phyloP scores from a whole-genome alignment of 2,329 filamentous ascomycete genomes.

The Curvularia hawaiiensis region DNA sequence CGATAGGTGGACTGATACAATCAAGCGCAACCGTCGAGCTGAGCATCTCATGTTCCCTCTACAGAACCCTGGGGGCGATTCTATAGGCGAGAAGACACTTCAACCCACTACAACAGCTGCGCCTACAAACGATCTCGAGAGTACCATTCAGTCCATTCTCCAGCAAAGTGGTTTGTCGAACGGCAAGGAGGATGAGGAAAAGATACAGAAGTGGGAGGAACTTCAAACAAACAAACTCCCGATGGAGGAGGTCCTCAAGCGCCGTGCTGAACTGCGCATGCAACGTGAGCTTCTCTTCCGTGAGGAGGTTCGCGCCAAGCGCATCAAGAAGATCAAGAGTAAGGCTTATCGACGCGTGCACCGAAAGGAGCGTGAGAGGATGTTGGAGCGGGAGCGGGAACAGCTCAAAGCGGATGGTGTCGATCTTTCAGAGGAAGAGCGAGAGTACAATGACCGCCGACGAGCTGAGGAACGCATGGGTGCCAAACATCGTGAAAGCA shows the following conservation, averaged over 20 bases:
- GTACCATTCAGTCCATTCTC: constrained; percentile 85
- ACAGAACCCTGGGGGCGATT: constrained; percentile 68
- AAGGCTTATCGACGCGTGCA: constrained; percentile 94
- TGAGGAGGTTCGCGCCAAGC: constrained; percentile 85
- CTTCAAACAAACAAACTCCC: constrained; percentile 74
- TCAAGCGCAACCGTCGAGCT: constrained; percentile 89
- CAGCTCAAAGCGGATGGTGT: constrained; percentile 64
- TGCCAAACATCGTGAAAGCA: constrained; percentile 83
- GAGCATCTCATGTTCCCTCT: constrained; percentile 91
- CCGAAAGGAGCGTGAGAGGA: constrained; percentile 72
- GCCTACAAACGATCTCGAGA: constrained; percentile 81
- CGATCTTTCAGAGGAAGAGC: constrained; percentile 67
- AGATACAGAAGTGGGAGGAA: constrained; percentile 71
- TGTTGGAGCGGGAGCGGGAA: constrained; percentile 62
- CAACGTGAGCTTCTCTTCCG: constrained; percentile 85
- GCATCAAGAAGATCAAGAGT: constrained; percentile 99
- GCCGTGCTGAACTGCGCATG: constrained; percentile 75
- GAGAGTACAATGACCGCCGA: constrained; percentile 70
- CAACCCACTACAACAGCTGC: constrained; percentile 62
- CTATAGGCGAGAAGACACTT: constrained; percentile 67
- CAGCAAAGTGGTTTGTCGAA: constrained; percentile 81
- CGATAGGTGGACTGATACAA: constrained; percentile 90
- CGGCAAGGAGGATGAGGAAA: constrained; percentile 64
- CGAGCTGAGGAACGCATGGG: constrained; percentile 86
- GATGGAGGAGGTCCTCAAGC: constrained; percentile 72